Evolutionary conservation across 1,139 yeast genomes (phyloP).

Genomic region (Wickerhamomyces sp.): DNA sequence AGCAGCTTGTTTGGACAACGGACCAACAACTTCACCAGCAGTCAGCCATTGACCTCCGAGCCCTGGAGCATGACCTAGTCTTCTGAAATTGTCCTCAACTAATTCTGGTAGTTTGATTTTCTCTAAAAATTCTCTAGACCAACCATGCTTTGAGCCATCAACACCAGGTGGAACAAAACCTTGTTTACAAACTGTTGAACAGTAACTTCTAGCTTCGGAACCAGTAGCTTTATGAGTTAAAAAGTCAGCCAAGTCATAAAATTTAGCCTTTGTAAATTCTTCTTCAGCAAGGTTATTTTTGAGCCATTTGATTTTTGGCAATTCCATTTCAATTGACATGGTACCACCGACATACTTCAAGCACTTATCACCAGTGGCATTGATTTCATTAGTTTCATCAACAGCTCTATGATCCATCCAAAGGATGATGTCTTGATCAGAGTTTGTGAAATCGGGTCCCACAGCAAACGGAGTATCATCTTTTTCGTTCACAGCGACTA

Average conservation of each 20-base stretch:
- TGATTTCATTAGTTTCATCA: constrained; percentile 78
- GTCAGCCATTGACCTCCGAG: constrained; percentile 67
- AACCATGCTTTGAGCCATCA: constrained; percentile 79
- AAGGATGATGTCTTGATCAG: constrained; percentile 74
- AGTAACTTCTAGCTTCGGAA: constrained; percentile 77
- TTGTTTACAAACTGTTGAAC: constrained; percentile 93
- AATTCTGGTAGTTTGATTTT: constrained; percentile 72
- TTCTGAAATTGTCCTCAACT: constrained; percentile 67
- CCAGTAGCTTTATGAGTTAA: constrained; percentile 90
- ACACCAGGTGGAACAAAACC: constrained; percentile 92
- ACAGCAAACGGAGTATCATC: constrained; percentile 76
- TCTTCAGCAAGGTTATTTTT: constrained; percentile 74
- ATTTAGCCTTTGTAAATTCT: constrained; percentile 63
- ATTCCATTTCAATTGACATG: constrained; percentile 97
- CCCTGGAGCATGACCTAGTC: constrained; percentile 80
- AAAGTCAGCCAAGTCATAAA: constrained; percentile 89
- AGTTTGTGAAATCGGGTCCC: constrained; percentile 81
- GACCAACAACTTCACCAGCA: constrained; percentile 88
- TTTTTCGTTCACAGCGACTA: constrained; percentile 70
- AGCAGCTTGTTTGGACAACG: constrained; percentile 64
- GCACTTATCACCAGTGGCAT: constrained; percentile 72
- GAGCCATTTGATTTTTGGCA: constrained; percentile 96
- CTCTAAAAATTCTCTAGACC: constrained; percentile 77
- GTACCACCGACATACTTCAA: constrained; percentile 94
- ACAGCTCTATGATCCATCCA: constrained; percentile 99